Evolutionary conservation across 2,329 filamentous ascomycete species (phyloP).

Genomic region (Parascedosporium putredinis): DNA sequence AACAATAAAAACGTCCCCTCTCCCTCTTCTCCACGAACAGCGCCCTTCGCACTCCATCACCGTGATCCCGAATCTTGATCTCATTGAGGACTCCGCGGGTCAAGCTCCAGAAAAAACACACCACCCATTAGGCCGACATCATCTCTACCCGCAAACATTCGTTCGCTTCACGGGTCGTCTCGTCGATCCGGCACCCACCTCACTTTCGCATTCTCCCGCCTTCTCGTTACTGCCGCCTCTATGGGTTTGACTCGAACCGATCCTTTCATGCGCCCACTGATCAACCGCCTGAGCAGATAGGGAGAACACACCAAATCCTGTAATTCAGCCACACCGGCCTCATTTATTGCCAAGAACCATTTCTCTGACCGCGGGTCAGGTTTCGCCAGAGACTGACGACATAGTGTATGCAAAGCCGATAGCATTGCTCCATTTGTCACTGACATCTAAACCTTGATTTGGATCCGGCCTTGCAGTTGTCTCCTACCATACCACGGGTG

Average conservation of each 20-base stretch:
- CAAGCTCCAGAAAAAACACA: too few relatives aligned
- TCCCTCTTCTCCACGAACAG: too few relatives aligned
- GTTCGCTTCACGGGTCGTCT: background rate
- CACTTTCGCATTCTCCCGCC: background rate
- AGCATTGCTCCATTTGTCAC: background rate
- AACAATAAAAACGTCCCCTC: too few relatives aligned
- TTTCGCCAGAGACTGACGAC: background rate
- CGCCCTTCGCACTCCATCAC: too few relatives aligned
- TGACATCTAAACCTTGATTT: background rate
- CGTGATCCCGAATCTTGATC: too few relatives aligned
- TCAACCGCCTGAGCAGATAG: conserved; percentile 6
- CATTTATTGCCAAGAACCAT: background rate
- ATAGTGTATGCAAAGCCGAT: background rate
- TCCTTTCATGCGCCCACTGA: conserved; percentile 10
- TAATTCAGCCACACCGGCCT: background rate
- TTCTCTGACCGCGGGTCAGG: conserved; percentile 1
- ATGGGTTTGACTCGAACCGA: conserved; percentile 10
- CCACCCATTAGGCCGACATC: too few relatives aligned
- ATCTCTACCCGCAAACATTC: too few relatives aligned
- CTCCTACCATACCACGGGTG: too few relatives aligned
- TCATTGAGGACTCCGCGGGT: too few relatives aligned
- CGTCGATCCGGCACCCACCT: background rate
- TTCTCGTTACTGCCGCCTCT: conserved; percentile 5
- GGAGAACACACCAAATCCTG: conserved; percentile 1
- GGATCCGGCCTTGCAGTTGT: background rate